Conservation (phyloP, 768 basidiomycete genomes). For the Kwoniella heveanensis region DNA sequence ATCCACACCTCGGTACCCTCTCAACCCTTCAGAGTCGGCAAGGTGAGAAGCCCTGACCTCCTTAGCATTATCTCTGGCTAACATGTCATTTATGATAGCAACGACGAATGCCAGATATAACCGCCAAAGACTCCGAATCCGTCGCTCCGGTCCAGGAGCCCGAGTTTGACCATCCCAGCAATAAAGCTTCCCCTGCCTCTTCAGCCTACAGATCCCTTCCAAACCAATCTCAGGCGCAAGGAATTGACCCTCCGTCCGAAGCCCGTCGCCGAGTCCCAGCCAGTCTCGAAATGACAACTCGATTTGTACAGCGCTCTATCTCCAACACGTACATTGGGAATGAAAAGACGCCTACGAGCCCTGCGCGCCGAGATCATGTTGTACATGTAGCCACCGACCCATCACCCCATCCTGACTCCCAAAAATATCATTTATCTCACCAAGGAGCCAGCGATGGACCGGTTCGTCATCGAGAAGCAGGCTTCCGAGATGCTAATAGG, state of each 20-base stretch:
- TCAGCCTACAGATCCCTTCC: too few relatives aligned
- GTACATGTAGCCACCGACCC: too few relatives aligned
- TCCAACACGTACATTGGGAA: background rate
- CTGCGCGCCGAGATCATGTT: too few relatives aligned
- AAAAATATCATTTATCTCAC: too few relatives aligned
- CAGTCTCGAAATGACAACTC: background rate
- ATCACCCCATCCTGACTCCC: too few relatives aligned
- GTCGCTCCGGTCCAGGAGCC: background rate
- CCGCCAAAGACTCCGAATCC: too few relatives aligned
- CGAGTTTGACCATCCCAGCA: background rate
- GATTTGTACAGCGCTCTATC: background rate
- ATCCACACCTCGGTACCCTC: slow-evolving; percentile 6
- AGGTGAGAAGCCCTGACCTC: background rate
- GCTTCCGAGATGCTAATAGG: slow-evolving; percentile 2
- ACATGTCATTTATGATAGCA: too few relatives aligned
- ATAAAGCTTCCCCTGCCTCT: background rate
- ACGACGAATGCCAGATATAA: too few relatives aligned
- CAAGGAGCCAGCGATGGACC: background rate
- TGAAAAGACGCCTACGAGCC: too few relatives aligned
- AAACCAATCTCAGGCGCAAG: too few relatives aligned
- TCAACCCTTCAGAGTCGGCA: slow-evolving; percentile 5
- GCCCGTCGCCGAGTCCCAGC: background rate
- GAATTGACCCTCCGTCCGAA: too few relatives aligned
- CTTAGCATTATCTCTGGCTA: background rate
- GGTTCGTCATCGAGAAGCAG: background rate